phyloP scores from a whole-genome alignment of 306 rosid genomes.

The Fagus sylvatica region DNA sequence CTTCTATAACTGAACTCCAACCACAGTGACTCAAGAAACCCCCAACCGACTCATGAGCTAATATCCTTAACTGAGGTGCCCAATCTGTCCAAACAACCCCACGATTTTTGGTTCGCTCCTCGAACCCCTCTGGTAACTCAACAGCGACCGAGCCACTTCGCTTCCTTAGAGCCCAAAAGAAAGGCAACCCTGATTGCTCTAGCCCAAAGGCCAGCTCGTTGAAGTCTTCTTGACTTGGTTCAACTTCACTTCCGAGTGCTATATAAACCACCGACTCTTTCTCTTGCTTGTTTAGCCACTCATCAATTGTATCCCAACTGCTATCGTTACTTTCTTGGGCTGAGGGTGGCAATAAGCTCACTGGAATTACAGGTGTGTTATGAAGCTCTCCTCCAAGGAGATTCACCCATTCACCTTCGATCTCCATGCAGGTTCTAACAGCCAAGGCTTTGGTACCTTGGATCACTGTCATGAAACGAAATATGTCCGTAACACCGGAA shows the following conservation, averaged over 20 bases:
- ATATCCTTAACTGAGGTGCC: slow-evolving; percentile 53
- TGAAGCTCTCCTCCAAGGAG: not conserved
- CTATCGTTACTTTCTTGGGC: slow-evolving; percentile 23
- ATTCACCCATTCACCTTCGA: not conserved
- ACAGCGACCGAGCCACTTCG: not conserved
- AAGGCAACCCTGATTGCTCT: slow-evolving; percentile 51
- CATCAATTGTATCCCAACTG: not conserved
- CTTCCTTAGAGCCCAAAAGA: slow-evolving; percentile 59
- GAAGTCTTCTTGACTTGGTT: slow-evolving; percentile 18
- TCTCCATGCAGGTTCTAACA: slow-evolving; percentile 16
- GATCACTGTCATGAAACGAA: not conserved
- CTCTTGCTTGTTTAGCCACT: slow-evolving; percentile 27
- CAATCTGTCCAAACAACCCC: slow-evolving; percentile 50
- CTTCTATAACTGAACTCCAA: slow-evolving; percentile 49
- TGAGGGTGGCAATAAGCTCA: slow-evolving; percentile 37
- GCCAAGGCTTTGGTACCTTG: slow-evolving; percentile 10
- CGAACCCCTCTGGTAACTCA: slow-evolving; percentile 53
- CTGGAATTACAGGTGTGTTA: not conserved
- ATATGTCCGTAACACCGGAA: not conserved
- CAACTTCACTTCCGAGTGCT: slow-evolving; percentile 52
- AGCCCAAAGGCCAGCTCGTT: slow-evolving; percentile 49
- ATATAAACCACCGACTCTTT: slow-evolving; percentile 47
- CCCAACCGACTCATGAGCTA: slow-evolving; percentile 48
- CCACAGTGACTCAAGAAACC: slow-evolving; percentile 59
- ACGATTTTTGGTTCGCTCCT: slow-evolving; percentile 39